These are phyloP conservation scores for Colletotrichum noveboracense DNA, from an alignment of 2,329 filamentous ascomycete species.

Conservation along the genomic window DNA sequence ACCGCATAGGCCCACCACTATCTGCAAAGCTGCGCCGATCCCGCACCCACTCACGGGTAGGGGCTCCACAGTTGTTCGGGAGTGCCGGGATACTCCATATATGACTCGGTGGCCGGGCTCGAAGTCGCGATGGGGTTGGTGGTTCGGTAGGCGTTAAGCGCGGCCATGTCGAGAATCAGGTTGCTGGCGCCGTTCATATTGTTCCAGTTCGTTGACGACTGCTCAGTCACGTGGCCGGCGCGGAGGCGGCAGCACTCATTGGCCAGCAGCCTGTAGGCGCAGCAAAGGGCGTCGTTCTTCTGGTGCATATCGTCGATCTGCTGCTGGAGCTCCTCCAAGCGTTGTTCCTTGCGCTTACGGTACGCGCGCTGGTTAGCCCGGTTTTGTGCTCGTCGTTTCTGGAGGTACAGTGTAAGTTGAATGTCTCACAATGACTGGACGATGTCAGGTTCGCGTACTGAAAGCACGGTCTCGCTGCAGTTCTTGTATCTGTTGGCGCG, in stretches of 20 bases:
- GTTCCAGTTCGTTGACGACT: background rate
- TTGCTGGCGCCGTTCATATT: background rate
- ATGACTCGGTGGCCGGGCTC: constrained; percentile 5
- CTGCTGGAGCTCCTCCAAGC: constrained; percentile 16
- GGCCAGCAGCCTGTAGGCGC: constrained; percentile 14
- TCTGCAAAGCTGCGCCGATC: background rate
- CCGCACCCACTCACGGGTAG: background rate
- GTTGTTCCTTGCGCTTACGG: constrained; percentile 16
- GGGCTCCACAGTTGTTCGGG: constrained; percentile 12
- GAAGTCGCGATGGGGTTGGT: background rate
- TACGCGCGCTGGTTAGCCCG: constrained; percentile 21
- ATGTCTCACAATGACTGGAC: background rate
- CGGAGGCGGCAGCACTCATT: constrained; percentile 9
- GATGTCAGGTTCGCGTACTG: background rate
- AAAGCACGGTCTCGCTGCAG: constrained; percentile 20
- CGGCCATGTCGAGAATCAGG: constrained; percentile 9
- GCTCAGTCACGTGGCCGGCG: background rate
- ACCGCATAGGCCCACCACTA: background rate
- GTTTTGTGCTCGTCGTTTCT: constrained; percentile 18
- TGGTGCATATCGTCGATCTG: constrained; percentile 16
- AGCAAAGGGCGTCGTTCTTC: constrained; percentile 20
- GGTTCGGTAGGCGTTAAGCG: background rate
- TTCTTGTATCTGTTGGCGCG: constrained; percentile 21
- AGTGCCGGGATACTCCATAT: constrained; percentile 10
- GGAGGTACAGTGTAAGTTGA: background rate